Evolutionary conservation across 225 moss, liverwort and hornwort species (phyloP).

Genomic region (Marchantia paleacea): DNA sequence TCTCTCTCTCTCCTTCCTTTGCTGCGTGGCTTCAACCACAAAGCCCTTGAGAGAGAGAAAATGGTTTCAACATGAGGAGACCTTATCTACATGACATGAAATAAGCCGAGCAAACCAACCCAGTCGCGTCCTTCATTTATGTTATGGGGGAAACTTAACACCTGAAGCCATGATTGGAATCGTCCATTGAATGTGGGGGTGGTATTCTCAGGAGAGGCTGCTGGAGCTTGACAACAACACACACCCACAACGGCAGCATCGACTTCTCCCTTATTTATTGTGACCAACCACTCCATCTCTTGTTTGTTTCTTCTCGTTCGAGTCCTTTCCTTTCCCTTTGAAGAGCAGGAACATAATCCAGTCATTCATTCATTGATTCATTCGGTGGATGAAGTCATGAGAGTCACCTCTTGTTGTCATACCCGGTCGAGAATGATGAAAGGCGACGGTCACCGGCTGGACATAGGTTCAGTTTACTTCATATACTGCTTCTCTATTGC

Average conservation of each 20-base stretch:
- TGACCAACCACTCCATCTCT: constrained; percentile 6
- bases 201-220: not conserved
- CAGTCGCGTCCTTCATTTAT: not conserved
- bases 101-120: not conserved
- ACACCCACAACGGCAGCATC: not conserved
- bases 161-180: constrained; percentile 11
- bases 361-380: not conserved
- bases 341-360: not conserved
- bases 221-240: not conserved
- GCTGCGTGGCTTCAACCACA: no score
- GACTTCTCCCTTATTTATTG: not conserved
- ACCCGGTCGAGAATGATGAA: not conserved
- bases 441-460: not conserved
- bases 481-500: not conserved
- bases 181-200: not conserved
- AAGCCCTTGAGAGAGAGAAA: no score
- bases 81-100: not conserved
- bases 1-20: no score
- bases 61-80: not conserved
- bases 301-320: not conserved
- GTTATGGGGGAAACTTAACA: not conserved
- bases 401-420: not conserved
- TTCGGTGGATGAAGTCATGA: not conserved
- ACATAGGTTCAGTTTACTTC: not conserved
- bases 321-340: not conserved